These are phyloP conservation scores for Fusarium xylarioides DNA, from an alignment of 2,329 filamentous ascomycete genomes.

Conservation along the genomic window DNA sequence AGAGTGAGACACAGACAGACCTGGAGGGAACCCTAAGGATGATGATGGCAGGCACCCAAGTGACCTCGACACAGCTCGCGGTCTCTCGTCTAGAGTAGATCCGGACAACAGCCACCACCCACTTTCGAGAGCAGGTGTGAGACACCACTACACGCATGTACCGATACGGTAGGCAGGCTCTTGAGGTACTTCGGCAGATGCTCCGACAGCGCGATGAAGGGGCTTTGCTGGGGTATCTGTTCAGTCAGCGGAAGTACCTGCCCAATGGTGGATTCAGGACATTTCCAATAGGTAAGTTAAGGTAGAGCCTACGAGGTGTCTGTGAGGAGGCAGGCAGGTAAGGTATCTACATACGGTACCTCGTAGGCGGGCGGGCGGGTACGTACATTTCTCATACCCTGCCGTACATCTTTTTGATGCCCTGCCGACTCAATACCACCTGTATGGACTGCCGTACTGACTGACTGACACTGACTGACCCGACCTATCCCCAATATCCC, in stretches of 20 bases:
- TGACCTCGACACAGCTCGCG: neutral
- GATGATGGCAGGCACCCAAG: neutral
- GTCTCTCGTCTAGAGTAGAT: constrained; percentile 3
- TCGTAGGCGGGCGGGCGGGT: neutral
- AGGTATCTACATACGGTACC: neutral
- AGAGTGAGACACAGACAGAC: neutral
- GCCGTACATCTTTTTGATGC: neutral
- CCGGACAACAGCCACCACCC: constrained; percentile 1
- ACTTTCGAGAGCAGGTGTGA: neutral
- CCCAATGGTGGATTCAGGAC: neutral
- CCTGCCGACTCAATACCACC: neutral
- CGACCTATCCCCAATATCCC: neutral
- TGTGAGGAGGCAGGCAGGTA: neutral
- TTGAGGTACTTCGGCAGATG: neutral
- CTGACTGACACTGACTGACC: neutral
- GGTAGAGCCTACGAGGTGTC: neutral
- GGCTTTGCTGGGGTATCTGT: neutral
- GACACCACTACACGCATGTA: neutral
- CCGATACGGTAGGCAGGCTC: neutral
- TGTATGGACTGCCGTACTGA: neutral
- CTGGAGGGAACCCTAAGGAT: neutral
- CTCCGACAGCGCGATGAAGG: neutral
- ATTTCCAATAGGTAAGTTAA: neutral
- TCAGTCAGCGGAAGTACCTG: neutral
- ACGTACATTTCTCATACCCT: neutral